A percentile compares a stretch with the other conserved stretches of the same genome.
These are phyloP conservation scores for Debaryomyces udenii DNA, from an alignment of 1,139 yeast genomes.

Conservation along the genomic window DNA sequence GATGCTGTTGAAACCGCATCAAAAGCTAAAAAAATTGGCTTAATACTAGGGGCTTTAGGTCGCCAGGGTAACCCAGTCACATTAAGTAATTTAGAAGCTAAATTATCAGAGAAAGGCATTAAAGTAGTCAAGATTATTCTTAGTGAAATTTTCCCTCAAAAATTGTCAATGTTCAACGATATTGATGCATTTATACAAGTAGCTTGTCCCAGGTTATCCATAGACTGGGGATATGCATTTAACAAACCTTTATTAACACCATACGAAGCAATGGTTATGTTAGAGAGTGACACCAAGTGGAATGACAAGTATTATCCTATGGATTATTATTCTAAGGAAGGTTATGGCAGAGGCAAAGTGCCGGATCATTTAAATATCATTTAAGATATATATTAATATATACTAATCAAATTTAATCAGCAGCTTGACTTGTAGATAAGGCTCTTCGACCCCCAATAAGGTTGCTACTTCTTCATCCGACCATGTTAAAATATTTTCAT, in stretches of 20 bases:
- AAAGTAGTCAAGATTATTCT: conserved; percentile 79
- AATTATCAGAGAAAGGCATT: conserved; percentile 56
- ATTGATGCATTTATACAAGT: conserved; percentile 96
- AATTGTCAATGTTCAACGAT: conserved; percentile 90
- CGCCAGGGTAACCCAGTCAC: conserved; percentile 92
- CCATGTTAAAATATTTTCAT: conserved; percentile 49
- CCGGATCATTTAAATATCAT: conserved; percentile 43
- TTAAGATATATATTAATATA: conserved; percentile 2
- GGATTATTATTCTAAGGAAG: conserved; percentile 91
- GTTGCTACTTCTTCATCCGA: conserved; percentile 62
- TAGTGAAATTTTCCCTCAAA: conserved; percentile 92
- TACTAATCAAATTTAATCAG: conserved; percentile 10
- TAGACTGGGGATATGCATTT: conserved; percentile 99
- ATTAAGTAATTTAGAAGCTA: conserved; percentile 61
- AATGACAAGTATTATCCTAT: conserved; percentile 75
- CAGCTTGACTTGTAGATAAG: conserved; percentile 14
- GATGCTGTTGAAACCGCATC: conserved; percentile 70
- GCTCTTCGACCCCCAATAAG: conserved; percentile 59
- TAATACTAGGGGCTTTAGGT: conserved; percentile 93
- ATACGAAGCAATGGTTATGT: conserved; percentile 91
- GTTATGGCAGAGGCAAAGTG: conserved; percentile 86
- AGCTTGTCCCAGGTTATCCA: conserved; percentile 94
- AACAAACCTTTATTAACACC: conserved; percentile 91
- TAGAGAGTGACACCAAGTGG: conserved; percentile 75
- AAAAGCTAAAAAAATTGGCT: conserved; percentile 70